Evolutionary conservation across 345 rosid species (phyloP), one percentile per base, ranked within the genome.

Genomic region (Brassica cretica): DNA sequence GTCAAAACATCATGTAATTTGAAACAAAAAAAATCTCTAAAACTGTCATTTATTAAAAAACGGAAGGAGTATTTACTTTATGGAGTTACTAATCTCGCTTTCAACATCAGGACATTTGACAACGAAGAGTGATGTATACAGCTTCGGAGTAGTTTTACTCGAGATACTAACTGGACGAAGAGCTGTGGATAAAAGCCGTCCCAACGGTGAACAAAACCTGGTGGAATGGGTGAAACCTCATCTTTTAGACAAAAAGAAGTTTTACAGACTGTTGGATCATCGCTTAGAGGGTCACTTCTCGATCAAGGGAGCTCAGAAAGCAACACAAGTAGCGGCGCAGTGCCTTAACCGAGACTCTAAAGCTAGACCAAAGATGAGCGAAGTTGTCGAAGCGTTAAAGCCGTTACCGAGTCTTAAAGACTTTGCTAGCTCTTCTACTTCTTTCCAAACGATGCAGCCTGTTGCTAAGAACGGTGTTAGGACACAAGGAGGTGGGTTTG

Each of bases 241-340:
- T 89, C 90, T 94, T 30, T 86, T 83, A 46, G 98, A 94, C 86
- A 91, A 81, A 83, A 90, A 87, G 80, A 85, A 89, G 82, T 88
- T 88, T 82, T 91, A 82, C 76, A 81, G 93, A 55, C 71, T 94
- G 64, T 74, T 94, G 14, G 98, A 94, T 64, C 94, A 98, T 73
- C 98, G 93, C 18, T 93, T 94, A 62, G 98, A 94, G 75, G 93
- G 97, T 29, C 97, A 94, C 83, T 94, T 88, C 84, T 94, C 97
- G 0, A 86, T 92, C 72, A 92, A 89, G 74, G 98, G 95, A 14
- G 91, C 95, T 71, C 97, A 89, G 83, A 92, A 92, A 78, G 95
- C 97, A 10, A 78, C 89, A 33, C 95, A 92, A 78, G 79, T 94
- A 55, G 93, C 98, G 1, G 88, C 91, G 0, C 95, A 86, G 30